phyloP scores from a whole-genome alignment of 1,139 yeast genomes.

The Yamadazyma mexicana region DNA sequence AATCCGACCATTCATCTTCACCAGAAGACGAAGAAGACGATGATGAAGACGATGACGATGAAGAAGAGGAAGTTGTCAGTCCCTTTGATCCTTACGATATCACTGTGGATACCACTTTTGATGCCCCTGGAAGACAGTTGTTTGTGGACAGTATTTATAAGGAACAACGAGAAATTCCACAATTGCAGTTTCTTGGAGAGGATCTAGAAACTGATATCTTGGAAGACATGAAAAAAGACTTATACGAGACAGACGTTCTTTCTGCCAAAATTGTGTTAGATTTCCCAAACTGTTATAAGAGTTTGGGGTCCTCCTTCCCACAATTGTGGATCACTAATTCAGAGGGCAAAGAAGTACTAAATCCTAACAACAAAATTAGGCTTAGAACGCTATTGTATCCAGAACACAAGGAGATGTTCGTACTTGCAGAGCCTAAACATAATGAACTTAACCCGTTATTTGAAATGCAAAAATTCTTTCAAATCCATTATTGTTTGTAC shows the following conservation, averaged over 20 bases:
- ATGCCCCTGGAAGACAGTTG: conserved; percentile 34
- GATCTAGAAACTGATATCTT: conserved; percentile 16
- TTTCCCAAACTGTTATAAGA: conserved; percentile 32
- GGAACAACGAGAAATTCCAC: conserved; percentile 23
- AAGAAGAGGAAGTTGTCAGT: conserved; percentile 24
- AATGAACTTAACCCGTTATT: conserved; percentile 69
- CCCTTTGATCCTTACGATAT: conserved; percentile 44
- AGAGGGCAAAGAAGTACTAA: conserved; percentile 19
- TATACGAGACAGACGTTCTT: conserved; percentile 25
- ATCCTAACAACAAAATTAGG: conserved; percentile 33
- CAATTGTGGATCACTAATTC: conserved; percentile 22
- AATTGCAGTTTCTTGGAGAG: conserved; percentile 21
- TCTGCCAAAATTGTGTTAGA: conserved; percentile 31
- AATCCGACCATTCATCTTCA: conserved; percentile 3
- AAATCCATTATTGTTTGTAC: conserved; percentile 42
- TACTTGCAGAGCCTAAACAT: conserved; percentile 47
- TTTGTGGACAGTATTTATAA: conserved; percentile 27
- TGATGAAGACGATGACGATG: conserved; percentile 14
- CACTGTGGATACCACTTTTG: conserved; percentile 32
- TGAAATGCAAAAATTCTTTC: conserved; percentile 61
- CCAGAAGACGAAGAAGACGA: conserved; percentile 11
- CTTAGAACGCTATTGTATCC: conserved; percentile 43
- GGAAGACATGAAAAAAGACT: conserved; percentile 16
- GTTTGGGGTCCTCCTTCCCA: conserved; percentile 40
- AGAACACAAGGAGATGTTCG: conserved; percentile 39